These are phyloP conservation scores for Huntiella omanensis DNA, from an alignment of 2,329 filamentous ascomycete species.

Conservation along the genomic window DNA sequence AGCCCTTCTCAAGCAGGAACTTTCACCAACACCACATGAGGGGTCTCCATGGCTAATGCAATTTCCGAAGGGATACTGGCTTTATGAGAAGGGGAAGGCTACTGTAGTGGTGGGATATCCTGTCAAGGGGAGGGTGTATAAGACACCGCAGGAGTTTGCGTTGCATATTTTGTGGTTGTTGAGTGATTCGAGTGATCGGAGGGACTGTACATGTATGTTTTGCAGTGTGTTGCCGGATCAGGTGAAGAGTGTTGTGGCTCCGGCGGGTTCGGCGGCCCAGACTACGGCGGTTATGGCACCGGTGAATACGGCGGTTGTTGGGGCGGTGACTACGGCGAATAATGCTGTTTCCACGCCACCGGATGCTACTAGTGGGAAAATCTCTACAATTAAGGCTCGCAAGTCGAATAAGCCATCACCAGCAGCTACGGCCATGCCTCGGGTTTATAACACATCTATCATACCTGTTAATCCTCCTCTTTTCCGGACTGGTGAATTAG, in stretches of 20 bases:
- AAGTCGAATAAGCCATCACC: constrained; percentile 1
- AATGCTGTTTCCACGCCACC: constrained; percentile 4
- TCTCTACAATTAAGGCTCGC: constrained; percentile 9
- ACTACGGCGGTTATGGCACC: neutral
- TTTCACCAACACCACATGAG: constrained; percentile 24
- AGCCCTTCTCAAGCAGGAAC: constrained; percentile 26
- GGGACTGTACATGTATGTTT: constrained; percentile 31
- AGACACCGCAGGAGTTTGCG: constrained; percentile 33
- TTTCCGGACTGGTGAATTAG: constrained; percentile 30
- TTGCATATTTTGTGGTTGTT: constrained; percentile 33
- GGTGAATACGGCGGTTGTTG: neutral
- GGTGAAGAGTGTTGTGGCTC: constrained; percentile 9
- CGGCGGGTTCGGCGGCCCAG: neutral
- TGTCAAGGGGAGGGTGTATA: constrained; percentile 28
- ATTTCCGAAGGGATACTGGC: constrained; percentile 28
- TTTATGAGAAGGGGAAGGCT: constrained; percentile 29
- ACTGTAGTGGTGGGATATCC: constrained; percentile 32
- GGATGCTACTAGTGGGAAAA: constrained; percentile 4
- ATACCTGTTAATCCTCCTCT: constrained; percentile 17
- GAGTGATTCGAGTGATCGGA: constrained; percentile 27
- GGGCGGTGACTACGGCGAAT: neutral
- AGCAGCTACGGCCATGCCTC: neutral
- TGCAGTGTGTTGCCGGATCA: constrained; percentile 20
- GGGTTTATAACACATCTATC: constrained; percentile 6
- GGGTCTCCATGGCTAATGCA: constrained; percentile 22